phyloP scores from a whole-genome alignment of 306 rosid species.

The Nissolia schottii region DNA sequence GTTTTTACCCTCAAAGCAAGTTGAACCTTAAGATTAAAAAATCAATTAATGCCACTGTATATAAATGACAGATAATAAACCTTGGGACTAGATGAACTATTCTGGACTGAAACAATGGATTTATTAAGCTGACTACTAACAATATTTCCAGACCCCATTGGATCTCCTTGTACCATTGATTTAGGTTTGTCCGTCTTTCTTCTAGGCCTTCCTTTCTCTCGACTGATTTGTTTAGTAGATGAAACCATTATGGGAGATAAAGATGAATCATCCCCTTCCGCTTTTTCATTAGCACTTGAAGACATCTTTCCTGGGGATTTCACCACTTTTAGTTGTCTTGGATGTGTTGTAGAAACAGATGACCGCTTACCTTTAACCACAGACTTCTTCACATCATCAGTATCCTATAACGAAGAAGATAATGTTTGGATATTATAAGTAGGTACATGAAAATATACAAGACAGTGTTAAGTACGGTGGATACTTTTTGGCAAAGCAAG shows the following conservation, averaged over 20 bases:
- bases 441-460: conserved; percentile 13
- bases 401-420: conserved; percentile 45
- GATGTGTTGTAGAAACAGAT: conserved; percentile 44
- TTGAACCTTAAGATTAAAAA: conserved; percentile 11
- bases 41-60: conserved; percentile 14
- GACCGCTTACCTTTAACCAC: conserved; percentile 64
- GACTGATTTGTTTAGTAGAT: conserved; percentile 39
- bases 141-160: conserved; percentile 27
- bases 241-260: conserved; percentile 41
- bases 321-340: conserved; percentile 44
- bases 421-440: conserved; percentile 17
- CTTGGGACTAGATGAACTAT: conserved; percentile 39
- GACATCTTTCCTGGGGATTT: conserved; percentile 44
- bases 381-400: conserved; percentile 52
- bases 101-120: conserved; percentile 24
- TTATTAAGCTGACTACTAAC: conserved; percentile 37
- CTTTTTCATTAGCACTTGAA: conserved; percentile 40
- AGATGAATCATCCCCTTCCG: conserved; percentile 44
- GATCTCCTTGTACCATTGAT: conserved; percentile 37
- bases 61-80: conserved; percentile 36
- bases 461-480: background rate
- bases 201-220: conserved; percentile 46
- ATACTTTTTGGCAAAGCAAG: conserved; percentile 14
- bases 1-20: too few species aligned
- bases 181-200: conserved; percentile 57